Percentiles rank a stretch among this genome's conserved stretches.
Conservation (phyloP, 129 eudicot genomes). For the Mikania micrantha region DNA sequence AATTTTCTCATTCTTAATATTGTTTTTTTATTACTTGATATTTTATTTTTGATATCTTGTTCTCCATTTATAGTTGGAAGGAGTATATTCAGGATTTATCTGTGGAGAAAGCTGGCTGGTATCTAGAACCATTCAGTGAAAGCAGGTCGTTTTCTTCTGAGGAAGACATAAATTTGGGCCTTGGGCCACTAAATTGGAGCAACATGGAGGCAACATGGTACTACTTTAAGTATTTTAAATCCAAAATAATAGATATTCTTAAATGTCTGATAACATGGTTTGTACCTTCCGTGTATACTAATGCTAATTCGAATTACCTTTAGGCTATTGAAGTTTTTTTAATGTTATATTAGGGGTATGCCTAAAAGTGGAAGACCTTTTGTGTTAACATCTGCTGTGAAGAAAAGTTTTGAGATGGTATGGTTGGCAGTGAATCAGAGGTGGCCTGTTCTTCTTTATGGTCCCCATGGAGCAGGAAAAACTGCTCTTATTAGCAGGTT, state of each 20-base stretch:
- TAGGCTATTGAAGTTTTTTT: not conserved
- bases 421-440: constrained; percentile 77
- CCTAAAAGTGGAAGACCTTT: constrained; percentile 44
- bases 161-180: not conserved
- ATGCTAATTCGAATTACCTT: constrained; percentile 7
- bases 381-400: constrained; percentile 59
- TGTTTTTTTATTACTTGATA: not conserved
- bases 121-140: constrained; percentile 40
- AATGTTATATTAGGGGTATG: constrained; percentile 32
- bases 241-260: not conserved
- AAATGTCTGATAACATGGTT: not conserved
- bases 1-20: not conserved
- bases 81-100: constrained; percentile 60
- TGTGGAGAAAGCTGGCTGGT: constrained; percentile 75
- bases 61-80: constrained; percentile 53
- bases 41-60: not conserved
- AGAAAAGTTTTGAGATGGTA: constrained; percentile 85
- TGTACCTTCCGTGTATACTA: not conserved
- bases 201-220: constrained; percentile 33
- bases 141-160: constrained; percentile 5
- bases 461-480: constrained; percentile 86
- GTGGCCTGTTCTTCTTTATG: constrained; percentile 98
- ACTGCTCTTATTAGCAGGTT: constrained; percentile 67
- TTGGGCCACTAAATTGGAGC: constrained; percentile 26
- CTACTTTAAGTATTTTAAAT: not conserved